These are phyloP conservation scores for Alloteropsis semialata DNA, from an alignment of 176 grass and related monocot genomes.

Conservation along the genomic window DNA sequence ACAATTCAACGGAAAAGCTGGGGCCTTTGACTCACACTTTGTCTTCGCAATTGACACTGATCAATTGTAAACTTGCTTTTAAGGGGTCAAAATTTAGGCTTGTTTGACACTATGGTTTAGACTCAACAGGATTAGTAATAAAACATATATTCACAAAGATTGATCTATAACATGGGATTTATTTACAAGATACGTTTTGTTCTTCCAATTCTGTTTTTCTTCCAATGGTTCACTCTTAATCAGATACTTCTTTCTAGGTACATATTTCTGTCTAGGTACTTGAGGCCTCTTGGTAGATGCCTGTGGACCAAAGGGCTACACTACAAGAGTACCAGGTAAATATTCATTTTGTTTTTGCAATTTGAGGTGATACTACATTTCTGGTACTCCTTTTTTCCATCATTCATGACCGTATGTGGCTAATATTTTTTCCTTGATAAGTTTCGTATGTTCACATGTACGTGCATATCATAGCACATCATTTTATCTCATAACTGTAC, in stretches of 20 bases:
- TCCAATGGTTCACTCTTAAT: background rate
- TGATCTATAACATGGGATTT: background rate
- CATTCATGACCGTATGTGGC: too few relatives aligned
- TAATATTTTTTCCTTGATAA: too few relatives aligned
- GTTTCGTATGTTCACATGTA: too few relatives aligned
- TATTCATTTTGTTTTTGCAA: background rate
- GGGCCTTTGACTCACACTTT: background rate
- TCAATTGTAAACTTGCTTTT: background rate
- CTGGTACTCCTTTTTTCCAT: too few relatives aligned
- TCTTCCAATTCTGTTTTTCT: background rate
- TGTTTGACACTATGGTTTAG: background rate
- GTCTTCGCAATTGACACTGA: background rate
- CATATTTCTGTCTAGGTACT: conserved; percentile 71
- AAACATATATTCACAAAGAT: background rate
- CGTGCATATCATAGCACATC: too few relatives aligned
- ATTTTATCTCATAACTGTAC: too few relatives aligned
- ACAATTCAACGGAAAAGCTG: background rate
- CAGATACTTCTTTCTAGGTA: too few relatives aligned
- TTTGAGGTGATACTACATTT: too few relatives aligned
- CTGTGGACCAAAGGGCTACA: conserved; percentile 75
- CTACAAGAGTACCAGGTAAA: conserved; percentile 94
- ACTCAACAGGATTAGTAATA: background rate
- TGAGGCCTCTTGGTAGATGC: conserved; percentile 99
- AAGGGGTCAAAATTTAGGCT: background rate
- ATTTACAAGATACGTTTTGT: background rate